phyloP scores from a whole-genome alignment of 202 grass and related monocot genomes.

The Elaeis oleifera region DNA sequence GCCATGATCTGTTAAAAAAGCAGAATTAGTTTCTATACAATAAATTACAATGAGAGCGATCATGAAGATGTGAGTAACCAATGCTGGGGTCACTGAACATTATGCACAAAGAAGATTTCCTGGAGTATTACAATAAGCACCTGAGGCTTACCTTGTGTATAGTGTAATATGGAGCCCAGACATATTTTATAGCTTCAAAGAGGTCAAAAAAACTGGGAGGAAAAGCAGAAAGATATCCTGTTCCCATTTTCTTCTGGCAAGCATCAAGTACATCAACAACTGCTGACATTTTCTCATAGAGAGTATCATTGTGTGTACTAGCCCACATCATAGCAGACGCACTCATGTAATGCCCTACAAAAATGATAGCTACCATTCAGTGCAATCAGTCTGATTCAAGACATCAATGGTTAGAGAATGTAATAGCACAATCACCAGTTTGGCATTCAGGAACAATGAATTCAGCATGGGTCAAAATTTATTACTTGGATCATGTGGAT shows the following conservation, averaged over 20 bases:
- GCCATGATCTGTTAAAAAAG: constrained; percentile 65
- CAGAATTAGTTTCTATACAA: background rate
- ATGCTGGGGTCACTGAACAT: no score
- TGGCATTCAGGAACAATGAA: no score
- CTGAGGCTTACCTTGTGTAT: constrained; percentile 61
- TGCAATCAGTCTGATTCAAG: no score
- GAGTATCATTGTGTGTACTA: constrained; percentile 64
- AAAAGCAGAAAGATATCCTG: constrained; percentile 93
- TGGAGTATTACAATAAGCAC: no score
- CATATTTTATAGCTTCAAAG: constrained; percentile 65
- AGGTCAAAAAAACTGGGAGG: constrained; percentile 88
- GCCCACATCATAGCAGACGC: constrained; percentile 72
- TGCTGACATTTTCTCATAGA: constrained; percentile 51
- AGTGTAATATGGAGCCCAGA: constrained; percentile 98
- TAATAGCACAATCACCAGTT: no score
- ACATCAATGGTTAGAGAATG: no score
- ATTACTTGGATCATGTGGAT: no score
- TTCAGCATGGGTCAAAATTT: no score
- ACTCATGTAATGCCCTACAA: constrained; percentile 91
- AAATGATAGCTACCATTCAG: background rate
- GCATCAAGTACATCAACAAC: constrained; percentile 51
- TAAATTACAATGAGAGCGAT: background rate
- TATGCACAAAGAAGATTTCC: background rate
- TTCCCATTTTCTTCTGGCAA: constrained; percentile 58
- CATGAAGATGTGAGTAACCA: background rate